Conservation (phyloP, 768 basidiomycete genomes). For the Boletus pseudopeckii region DNA sequence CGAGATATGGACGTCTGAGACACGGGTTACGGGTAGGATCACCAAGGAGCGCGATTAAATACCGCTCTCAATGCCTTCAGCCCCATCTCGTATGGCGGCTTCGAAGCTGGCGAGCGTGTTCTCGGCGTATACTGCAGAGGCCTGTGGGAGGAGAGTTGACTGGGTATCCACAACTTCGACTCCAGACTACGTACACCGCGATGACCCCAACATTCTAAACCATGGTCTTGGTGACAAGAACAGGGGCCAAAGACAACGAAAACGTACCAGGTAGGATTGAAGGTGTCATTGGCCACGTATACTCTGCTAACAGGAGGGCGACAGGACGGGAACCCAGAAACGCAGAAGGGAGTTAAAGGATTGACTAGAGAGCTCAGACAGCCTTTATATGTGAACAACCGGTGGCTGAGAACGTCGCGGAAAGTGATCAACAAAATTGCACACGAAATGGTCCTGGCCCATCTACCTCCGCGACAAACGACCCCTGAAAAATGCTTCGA, state of each 20-base stretch:
- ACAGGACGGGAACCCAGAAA: not conserved
- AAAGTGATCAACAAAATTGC: conserved; percentile 3
- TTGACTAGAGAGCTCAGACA: not conserved
- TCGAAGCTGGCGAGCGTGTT: conserved; percentile 96
- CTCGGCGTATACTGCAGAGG: conserved; percentile 83
- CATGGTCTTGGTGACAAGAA: not conserved
- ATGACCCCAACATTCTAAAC: conserved; percentile 76
- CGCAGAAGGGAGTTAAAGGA: not conserved
- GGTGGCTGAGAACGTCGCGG: conserved; percentile 24
- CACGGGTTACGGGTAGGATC: conserved; percentile 48
- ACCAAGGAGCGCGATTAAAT: conserved; percentile 42
- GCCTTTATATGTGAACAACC: conserved; percentile 23
- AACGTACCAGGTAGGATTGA: conserved; percentile 28
- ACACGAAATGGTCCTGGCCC: not conserved
- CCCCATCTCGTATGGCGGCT: conserved; percentile 91
- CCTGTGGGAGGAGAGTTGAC: conserved; percentile 45
- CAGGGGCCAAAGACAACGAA: not conserved
- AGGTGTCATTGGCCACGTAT: conserved; percentile 21
- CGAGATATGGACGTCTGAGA: conserved; percentile 92
- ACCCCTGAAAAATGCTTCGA: conserved; percentile 2
- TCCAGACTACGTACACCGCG: conserved; percentile 53
- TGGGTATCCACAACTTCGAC: conserved; percentile 10
- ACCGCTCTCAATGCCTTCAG: conserved; percentile 98
- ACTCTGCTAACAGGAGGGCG: not conserved
- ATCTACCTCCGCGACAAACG: not conserved